A percentile compares a stretch with the other conserved stretches of the same genome.
phyloP scores from a whole-genome alignment of 768 basidiomycete species.

The Boletus bicolor region DNA sequence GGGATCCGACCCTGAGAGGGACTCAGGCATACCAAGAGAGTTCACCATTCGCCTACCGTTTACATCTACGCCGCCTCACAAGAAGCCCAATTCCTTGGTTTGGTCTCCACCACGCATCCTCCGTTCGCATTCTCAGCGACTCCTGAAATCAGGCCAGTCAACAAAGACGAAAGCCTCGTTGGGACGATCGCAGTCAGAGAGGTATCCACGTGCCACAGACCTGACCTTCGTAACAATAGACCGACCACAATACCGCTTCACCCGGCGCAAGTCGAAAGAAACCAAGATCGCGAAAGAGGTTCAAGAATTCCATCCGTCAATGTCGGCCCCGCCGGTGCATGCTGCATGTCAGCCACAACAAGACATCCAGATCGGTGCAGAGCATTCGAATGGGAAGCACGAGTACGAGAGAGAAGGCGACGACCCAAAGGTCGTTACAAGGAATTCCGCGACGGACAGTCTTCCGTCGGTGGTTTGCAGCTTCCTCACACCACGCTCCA shows the following conservation, averaged over 20 bases:
- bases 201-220: constrained; percentile 18
- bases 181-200: constrained; percentile 27
- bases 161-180: constrained; percentile 1
- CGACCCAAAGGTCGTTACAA: neutral
- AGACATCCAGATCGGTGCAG: neutral
- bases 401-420: constrained; percentile 5
- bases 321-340: neutral
- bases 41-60: constrained; percentile 26
- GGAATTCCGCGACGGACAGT: neutral
- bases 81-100: neutral
- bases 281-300: neutral
- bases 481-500: constrained; percentile 15
- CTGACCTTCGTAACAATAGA: constrained; percentile 22
- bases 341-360: neutral
- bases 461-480: constrained; percentile 9
- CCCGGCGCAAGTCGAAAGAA: constrained; percentile 11
- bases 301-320: neutral
- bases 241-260: constrained; percentile 21
- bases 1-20: neutral
- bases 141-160: neutral
- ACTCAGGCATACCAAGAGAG: constrained; percentile 9
- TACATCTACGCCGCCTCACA: constrained; percentile 14
- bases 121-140: constrained; percentile 27
- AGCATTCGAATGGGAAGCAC: neutral
- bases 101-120: constrained; percentile 22